Evolutionary conservation across 768 basidiomycete genomes (phyloP), one percentile per base, ranked within the genome.

Genomic region (Russula lepida): DNA sequence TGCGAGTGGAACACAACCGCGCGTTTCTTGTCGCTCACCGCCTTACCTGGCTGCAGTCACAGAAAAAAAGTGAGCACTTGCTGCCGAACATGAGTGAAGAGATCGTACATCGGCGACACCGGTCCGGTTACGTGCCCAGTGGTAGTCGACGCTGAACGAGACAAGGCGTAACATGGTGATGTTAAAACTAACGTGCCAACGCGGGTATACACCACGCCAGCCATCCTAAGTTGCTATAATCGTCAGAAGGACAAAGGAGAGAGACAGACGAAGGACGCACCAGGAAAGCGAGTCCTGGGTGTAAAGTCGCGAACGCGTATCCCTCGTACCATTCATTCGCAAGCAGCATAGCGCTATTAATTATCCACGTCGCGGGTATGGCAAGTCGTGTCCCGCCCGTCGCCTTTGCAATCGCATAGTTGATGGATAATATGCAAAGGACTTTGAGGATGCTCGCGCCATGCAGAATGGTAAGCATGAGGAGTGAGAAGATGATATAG

Each of bases 141-240:
- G 84, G 69, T 88, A 87, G 70, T 99, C 97, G 83, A 95, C 84
- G 63, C 85, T 88, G 76, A 93, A 99, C 0, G 94, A 95, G 6
- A 99, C 79, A 15, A 98, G 79, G 33, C 95, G 84, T 44, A 98
- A 79, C 88, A 95, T 95, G 2, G 94, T 93, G 66, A 98, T 93
- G 71, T 98, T 98, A 78, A 95, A 98, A 66, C 77, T 82, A 67
- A 98, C 79, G 66, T 98, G 84, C 97, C 97, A 99, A 21, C 93
- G 80, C 12, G 94, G 89, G 63, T 95, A 87, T 19, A 90, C 74
- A 6, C 97, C 97, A 70, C 79, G 75, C 66, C 79, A 80, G 0
- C 68, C 62, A 68, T 91, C 89, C 87, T 92, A 37, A 6, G 35
- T 37, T 15, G 48, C 32, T 11, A n/a, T 41, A 21, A 57, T 52